A percentile compares a stretch with the other conserved stretches of the same genome.
These are phyloP conservation scores for Phytophthora cajani DNA, from an alignment of 352 stramenopile genomes.

Conservation along the genomic window DNA sequence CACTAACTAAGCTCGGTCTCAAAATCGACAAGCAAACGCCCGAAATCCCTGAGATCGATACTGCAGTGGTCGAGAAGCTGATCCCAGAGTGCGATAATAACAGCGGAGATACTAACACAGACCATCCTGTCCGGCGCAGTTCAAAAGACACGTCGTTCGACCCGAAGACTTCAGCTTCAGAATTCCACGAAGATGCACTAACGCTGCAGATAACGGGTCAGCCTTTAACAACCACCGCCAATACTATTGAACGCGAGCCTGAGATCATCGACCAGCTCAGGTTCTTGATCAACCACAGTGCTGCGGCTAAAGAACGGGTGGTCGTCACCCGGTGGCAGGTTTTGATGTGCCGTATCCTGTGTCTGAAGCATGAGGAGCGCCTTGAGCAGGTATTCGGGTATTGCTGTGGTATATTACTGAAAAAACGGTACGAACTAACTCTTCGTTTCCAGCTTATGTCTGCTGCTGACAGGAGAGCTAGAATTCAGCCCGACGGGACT, in stretches of 20 bases:
- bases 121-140: background rate
- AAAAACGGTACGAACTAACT: background rate
- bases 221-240: conserved; percentile 7
- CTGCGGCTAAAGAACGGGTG: conserved; percentile 30
- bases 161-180: background rate
- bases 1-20: conserved; percentile 17
- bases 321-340: conserved; percentile 51
- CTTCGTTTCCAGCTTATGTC: conserved; percentile 14
- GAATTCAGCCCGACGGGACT: conserved; percentile 13
- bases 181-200: conserved; percentile 6
- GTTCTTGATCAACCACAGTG: conserved; percentile 50
- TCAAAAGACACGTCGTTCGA: background rate
- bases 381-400: conserved; percentile 39
- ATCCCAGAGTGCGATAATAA: conserved; percentile 19
- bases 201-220: background rate
- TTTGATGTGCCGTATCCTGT: conserved; percentile 47
- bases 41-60: background rate
- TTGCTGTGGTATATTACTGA: background rate
- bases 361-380: conserved; percentile 33
- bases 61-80: background rate
- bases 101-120: background rate
- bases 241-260: conserved; percentile 43
- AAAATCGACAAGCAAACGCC: background rate
- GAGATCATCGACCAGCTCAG: conserved; percentile 59
- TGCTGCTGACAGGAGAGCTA: conserved; percentile 14